A percentile compares a stretch with the other conserved stretches of the same genome.
Evolutionary conservation across 805 yeast species (phyloP).

Genomic region (Blastobotrys robertii): DNA sequence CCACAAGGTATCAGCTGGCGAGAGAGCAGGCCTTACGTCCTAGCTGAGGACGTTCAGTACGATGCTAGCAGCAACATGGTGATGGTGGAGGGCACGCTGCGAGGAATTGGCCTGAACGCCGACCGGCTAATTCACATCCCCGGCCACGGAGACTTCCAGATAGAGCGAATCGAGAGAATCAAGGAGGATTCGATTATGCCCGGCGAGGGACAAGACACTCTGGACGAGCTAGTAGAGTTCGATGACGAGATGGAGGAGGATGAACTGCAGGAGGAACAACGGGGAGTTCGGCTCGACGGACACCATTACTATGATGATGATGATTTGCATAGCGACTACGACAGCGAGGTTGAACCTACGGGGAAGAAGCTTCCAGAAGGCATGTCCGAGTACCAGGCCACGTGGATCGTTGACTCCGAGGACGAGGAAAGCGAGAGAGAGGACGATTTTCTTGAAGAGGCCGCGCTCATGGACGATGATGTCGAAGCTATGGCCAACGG

Average conservation of each 20-base stretch:
- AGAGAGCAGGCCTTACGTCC: constrained; percentile 79
- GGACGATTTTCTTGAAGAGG: constrained; percentile 21
- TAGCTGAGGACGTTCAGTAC: constrained; percentile 57
- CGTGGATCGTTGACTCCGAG: constrained; percentile 48
- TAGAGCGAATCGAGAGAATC: constrained; percentile 40
- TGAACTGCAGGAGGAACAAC: constrained; percentile 22
- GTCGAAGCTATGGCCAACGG: constrained; percentile 9
- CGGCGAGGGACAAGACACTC: constrained; percentile 21
- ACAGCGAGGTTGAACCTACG: constrained; percentile 17
- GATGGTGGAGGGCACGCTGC: constrained; percentile 68
- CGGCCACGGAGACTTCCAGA: constrained; percentile 80
- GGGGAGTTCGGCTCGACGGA: constrained; percentile 50
- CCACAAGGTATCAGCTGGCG: constrained; percentile 88
- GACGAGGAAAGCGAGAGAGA: constrained; percentile 26
- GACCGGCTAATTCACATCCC: constrained; percentile 78
- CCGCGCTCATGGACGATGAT: constrained; percentile 6
- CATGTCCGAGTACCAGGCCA: constrained; percentile 65
- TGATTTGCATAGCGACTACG: constrained; percentile 25
- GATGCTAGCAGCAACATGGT: constrained; percentile 30
- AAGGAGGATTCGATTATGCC: constrained; percentile 22
- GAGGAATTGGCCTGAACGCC: constrained; percentile 75
- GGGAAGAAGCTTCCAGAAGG: constrained; percentile 51
- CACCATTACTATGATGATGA: constrained; percentile 32
- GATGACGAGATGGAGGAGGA: constrained; percentile 24
- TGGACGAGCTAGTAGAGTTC: constrained; percentile 21